Conservation (phyloP, 23 red algal species). For the Agarophyton chilense region DNA sequence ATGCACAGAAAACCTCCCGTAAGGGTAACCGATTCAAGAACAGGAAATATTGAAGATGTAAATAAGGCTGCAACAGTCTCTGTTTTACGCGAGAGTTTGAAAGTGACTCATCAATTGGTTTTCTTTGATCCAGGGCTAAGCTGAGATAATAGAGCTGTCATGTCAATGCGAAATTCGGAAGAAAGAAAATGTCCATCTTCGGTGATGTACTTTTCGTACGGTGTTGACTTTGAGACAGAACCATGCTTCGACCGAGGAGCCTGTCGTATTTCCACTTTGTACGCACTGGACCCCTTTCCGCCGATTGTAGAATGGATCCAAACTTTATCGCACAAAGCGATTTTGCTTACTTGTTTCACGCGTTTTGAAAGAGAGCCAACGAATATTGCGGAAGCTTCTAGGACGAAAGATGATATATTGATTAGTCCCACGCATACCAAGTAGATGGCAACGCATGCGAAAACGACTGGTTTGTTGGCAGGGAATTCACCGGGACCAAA, state of each 20-base stretch:
- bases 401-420: slow-evolving; percentile 29
- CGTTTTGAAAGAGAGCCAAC: slow-evolving; percentile 50
- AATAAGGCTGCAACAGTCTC: background rate
- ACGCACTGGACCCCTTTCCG: slow-evolving; percentile 38
- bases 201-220: slow-evolving; percentile 59
- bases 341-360: background rate
- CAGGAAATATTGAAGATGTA: background rate
- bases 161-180: slow-evolving; percentile 10
- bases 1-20: slow-evolving; percentile 69
- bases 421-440: slow-evolving; percentile 34
- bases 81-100: background rate
- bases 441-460: slow-evolving; percentile 38
- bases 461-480: slow-evolving; percentile 30
- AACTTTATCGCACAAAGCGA: background rate
- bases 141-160: background rate
- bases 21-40: background rate
- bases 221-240: slow-evolving; percentile 5
- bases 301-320: slow-evolving; percentile 56
- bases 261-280: slow-evolving; percentile 34
- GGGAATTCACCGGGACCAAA: slow-evolving; percentile 60
- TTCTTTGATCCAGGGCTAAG: slow-evolving; percentile 28
- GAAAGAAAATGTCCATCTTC: slow-evolving; percentile 53
- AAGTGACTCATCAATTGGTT: background rate
- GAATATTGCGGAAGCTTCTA: slow-evolving; percentile 40
- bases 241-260: slow-evolving; percentile 7